phyloP scores from a whole-genome alignment of 176 grass and related monocot species.

The Hsuehochloa calcarea region DNA sequence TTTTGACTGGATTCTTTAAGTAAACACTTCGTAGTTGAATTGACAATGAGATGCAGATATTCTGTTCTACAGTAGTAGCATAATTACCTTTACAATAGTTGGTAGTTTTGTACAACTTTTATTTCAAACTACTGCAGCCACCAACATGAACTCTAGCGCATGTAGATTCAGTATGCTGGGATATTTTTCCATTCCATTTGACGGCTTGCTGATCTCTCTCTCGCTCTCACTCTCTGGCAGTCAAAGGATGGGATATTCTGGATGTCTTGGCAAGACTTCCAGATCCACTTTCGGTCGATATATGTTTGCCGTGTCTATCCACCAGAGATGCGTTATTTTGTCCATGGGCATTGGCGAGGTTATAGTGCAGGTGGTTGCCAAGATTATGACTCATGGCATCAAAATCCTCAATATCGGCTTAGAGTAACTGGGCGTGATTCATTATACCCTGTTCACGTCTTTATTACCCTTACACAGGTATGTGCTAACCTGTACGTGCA shows the following conservation, averaged over 20 bases:
- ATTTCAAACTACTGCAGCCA: too few relatives aligned
- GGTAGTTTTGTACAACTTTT: too few relatives aligned
- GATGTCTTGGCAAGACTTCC: constrained; percentile 99
- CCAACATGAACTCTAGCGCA: too few relatives aligned
- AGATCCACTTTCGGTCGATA: constrained; percentile 98
- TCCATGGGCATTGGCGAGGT: constrained; percentile 94
- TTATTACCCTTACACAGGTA: constrained; percentile 99
- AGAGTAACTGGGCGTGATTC: constrained; percentile 82
- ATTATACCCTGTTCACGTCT: constrained; percentile 83
- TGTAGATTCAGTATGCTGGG: too few relatives aligned
- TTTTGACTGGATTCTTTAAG: too few relatives aligned
- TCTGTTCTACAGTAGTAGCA: too few relatives aligned
- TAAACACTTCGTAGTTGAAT: too few relatives aligned
- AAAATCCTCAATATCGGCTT: constrained; percentile 94
- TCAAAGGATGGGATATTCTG: constrained; percentile 98
- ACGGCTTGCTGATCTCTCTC: not conserved
- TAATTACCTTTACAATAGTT: too few relatives aligned
- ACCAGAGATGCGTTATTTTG: constrained; percentile 88
- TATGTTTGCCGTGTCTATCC: constrained; percentile 97
- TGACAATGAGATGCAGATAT: too few relatives aligned
- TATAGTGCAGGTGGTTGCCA: constrained; percentile 96
- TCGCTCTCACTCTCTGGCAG: constrained; percentile 44
- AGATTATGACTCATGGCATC: constrained; percentile 97
- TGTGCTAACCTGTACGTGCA: constrained; percentile 21
- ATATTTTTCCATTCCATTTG: too few relatives aligned